phyloP scores from a whole-genome alignment of 257 asterid genomes.

The Scutellaria barbata region DNA sequence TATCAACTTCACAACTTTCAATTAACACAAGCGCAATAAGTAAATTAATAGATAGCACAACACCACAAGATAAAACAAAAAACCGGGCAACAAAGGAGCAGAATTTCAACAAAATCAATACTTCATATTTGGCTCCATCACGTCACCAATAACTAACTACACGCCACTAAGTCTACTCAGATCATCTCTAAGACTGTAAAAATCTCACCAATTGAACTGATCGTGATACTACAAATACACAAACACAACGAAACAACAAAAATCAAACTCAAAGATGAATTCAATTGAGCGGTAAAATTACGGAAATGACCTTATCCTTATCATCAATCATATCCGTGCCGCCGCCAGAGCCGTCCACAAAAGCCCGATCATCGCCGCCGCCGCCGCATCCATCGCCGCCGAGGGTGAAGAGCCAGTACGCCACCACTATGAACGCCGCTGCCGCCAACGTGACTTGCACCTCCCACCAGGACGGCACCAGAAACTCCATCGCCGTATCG shows the following conservation, averaged over 20 bases:
- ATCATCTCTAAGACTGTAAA: constrained; percentile 19
- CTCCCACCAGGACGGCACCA: constrained; percentile 93
- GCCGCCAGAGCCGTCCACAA: constrained; percentile 34
- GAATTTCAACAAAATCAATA: constrained; percentile 18
- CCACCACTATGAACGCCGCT: constrained; percentile 61
- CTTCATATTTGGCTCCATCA: constrained; percentile 23
- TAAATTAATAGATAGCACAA: neutral
- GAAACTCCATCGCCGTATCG: constrained; percentile 59
- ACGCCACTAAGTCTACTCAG: constrained; percentile 29
- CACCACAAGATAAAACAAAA: neutral
- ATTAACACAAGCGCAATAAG: neutral
- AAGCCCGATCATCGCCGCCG: constrained; percentile 52
- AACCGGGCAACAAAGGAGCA: constrained; percentile 19
- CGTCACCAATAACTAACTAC: constrained; percentile 17
- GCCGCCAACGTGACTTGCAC: constrained; percentile 75
- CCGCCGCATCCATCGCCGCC: constrained; percentile 56
- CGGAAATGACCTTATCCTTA: constrained; percentile 53
- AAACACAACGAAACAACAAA: constrained; percentile 19
- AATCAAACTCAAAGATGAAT: constrained; percentile 22
- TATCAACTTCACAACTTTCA: constrained; percentile 26
- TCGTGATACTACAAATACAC: constrained; percentile 29
- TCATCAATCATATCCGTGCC: constrained; percentile 49
- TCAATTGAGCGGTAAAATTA: constrained; percentile 29
- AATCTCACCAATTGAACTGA: constrained; percentile 27
- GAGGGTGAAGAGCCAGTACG: constrained; percentile 68